phyloP scores from a whole-genome alignment of 2,329 filamentous ascomycete genomes.

The Colletotrichum horii region DNA sequence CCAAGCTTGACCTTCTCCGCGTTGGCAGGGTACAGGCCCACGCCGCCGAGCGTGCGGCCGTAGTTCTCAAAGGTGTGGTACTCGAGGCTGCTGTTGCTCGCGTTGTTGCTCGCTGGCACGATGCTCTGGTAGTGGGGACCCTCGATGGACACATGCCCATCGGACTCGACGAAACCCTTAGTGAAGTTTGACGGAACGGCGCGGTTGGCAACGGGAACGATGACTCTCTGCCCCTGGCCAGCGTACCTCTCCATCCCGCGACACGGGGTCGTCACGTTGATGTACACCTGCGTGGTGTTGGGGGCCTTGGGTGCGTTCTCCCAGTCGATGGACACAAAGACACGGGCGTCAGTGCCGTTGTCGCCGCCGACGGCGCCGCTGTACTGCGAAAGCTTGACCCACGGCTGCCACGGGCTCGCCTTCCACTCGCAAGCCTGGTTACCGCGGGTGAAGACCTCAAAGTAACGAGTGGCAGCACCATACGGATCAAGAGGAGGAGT shows the following conservation, averaged over 20 bases:
- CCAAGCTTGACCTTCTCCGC: slow-evolving; percentile 53
- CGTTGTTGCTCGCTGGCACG: slow-evolving; percentile 28
- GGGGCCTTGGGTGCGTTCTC: slow-evolving; percentile 60
- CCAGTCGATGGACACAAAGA: slow-evolving; percentile 62
- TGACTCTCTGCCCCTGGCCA: slow-evolving; percentile 47
- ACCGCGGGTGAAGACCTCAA: slow-evolving; percentile 68
- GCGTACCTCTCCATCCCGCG: slow-evolving; percentile 46
- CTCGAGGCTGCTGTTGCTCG: slow-evolving; percentile 19
- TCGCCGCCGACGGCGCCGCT: slow-evolving; percentile 54
- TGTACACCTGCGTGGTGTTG: slow-evolving; percentile 50
- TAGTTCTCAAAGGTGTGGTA: slow-evolving; percentile 60
- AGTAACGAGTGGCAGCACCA: slow-evolving; percentile 59
- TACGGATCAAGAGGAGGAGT: slow-evolving; percentile 65
- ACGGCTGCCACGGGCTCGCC: slow-evolving; percentile 51
- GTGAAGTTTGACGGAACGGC: slow-evolving; percentile 55
- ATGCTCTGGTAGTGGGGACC: slow-evolving; percentile 56
- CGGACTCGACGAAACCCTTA: slow-evolving; percentile 66
- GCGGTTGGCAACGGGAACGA: slow-evolving; percentile 59
- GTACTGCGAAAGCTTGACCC: slow-evolving; percentile 55
- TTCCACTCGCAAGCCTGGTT: slow-evolving; percentile 57
- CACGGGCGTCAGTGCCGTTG: slow-evolving; percentile 55
- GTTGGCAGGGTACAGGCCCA: slow-evolving; percentile 60
- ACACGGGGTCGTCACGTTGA: slow-evolving; percentile 57
- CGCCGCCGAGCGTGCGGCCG: slow-evolving; percentile 63
- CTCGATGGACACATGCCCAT: slow-evolving; percentile 61